Base-by-base conservation (phyloP, 2,329 filamentous ascomycete genomes). In the Cylindrodendrum hubeiense region DNA sequence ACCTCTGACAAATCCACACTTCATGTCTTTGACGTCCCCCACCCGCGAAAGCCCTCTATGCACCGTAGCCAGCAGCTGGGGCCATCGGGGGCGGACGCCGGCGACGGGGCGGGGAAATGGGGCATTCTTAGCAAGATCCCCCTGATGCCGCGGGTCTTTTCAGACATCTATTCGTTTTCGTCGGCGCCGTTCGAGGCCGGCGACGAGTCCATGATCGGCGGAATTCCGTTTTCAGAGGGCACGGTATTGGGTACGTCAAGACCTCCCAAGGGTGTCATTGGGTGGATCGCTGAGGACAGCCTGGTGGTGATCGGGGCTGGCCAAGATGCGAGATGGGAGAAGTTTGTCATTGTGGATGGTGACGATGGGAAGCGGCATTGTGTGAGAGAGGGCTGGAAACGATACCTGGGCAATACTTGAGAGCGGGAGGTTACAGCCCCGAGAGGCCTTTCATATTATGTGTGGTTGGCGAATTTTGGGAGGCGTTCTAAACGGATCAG, bases 1-100 rank as follows among this genome's bases (percentile, higher is more conserved):
- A 98, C 95, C 1, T 98, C 95, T 1, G 96, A 99, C 84, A 99
- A 98, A 81, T 95, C 93, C 6, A 99, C 95, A 0, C 85, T 99
- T 12, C 96, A 99, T 79, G 87, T 99, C 39, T 99, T 98, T 76
- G 94, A 98, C 75, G 86, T 98, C 1, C 91, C 91, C 4, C 86
- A 87, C 64, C 82, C 84, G 9, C 83, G 82, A 54, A 82, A 81
- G 67, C 77, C 79, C 4, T 71, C 76, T 7, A 70, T 75, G 30
- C 75, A 74, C 46, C 75, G 76, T 65, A 77, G 74, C 62, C 74
- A 78, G 64, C 69, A 79, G 24, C 65, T 75, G 4, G 65, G 72
- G 6, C 53, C 63, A 34, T 63, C 73, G 4, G 74, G 73, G 5
- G 68, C 68, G 21, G 82, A 82, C 26, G 83, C 85, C 34, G 81